phyloP scores from a whole-genome alignment of 1,284 basidiomycete species.

The Microstroma glucosiphilum region DNA sequence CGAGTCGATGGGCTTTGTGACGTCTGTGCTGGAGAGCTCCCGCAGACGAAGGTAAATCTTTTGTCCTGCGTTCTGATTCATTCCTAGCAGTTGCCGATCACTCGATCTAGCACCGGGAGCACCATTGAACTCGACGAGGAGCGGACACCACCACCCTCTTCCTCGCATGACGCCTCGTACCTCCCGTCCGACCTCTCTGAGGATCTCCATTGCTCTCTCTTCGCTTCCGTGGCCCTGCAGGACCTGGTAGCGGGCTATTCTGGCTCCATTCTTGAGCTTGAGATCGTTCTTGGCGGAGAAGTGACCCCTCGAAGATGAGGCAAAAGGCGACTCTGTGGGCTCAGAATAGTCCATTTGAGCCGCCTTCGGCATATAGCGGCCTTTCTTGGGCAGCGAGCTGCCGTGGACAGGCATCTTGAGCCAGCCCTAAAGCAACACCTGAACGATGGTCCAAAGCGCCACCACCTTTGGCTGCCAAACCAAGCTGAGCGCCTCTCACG shows the following conservation, averaged over 20 bases:
- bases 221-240: slow-evolving; percentile 13
- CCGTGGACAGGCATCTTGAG: too few species aligned
- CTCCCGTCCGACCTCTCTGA: slow-evolving; percentile 18
- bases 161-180: slow-evolving; percentile 25
- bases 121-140: slow-evolving; percentile 1
- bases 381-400: too few species aligned
- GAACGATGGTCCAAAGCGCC: too few species aligned
- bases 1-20: slow-evolving; percentile 20
- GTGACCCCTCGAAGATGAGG: too few species aligned
- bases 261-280: background rate
- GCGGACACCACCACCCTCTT: slow-evolving; percentile 17
- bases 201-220: slow-evolving; percentile 21
- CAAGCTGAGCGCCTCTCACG: too few species aligned
- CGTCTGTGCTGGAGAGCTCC: background rate
- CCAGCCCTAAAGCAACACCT: too few species aligned
- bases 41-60: slow-evolving; percentile 32
- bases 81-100: slow-evolving; percentile 14
- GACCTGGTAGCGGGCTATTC: slow-evolving; percentile 21
- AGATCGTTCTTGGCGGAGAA: background rate
- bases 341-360: too few species aligned
- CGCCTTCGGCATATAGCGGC: too few species aligned
- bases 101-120: background rate
- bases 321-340: too few species aligned
- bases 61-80: slow-evolving; percentile 28
- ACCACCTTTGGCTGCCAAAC: too few species aligned